These are phyloP conservation scores for Ophiostoma quercus DNA, from an alignment of 2,329 filamentous ascomycete species.

Conservation along the genomic window DNA sequence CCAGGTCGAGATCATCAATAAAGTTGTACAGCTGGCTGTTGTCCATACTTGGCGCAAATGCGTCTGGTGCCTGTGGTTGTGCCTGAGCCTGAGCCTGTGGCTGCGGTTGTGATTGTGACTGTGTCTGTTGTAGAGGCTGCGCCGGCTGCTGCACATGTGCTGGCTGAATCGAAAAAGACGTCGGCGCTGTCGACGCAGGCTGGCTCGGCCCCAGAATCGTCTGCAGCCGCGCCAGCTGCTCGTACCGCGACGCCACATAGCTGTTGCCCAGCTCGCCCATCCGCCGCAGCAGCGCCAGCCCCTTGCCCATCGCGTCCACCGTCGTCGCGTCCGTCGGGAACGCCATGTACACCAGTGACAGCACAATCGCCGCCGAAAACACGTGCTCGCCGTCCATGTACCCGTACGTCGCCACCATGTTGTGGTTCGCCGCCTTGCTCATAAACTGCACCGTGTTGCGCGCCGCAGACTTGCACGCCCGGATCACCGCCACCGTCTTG, in stretches of 20 bases:
- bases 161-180: background rate
- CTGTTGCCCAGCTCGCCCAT: constrained; percentile 52
- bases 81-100: background rate
- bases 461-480: constrained; percentile 48
- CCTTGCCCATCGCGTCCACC: constrained; percentile 40
- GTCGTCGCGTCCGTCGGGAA: constrained; percentile 44
- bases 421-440: constrained; percentile 44
- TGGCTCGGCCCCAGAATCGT: constrained; percentile 19
- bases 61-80: background rate
- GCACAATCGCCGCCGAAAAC: constrained; percentile 49
- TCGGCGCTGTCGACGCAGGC: background rate
- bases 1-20: background rate
- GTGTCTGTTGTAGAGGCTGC: background rate
- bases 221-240: constrained; percentile 30
- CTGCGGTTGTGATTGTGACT: background rate
- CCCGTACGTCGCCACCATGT: constrained; percentile 51
- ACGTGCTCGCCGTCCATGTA: constrained; percentile 55
- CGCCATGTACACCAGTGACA: constrained; percentile 51
- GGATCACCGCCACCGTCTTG: constrained; percentile 47
- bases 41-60: background rate
- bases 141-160: background rate
- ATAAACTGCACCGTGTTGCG: constrained; percentile 46
- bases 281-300: constrained; percentile 42
- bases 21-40: background rate
- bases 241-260: constrained; percentile 40